Evolutionary conservation across 495 filamentous ascomycete species (phyloP).

Genomic region (Cryomyces antarcticus): DNA sequence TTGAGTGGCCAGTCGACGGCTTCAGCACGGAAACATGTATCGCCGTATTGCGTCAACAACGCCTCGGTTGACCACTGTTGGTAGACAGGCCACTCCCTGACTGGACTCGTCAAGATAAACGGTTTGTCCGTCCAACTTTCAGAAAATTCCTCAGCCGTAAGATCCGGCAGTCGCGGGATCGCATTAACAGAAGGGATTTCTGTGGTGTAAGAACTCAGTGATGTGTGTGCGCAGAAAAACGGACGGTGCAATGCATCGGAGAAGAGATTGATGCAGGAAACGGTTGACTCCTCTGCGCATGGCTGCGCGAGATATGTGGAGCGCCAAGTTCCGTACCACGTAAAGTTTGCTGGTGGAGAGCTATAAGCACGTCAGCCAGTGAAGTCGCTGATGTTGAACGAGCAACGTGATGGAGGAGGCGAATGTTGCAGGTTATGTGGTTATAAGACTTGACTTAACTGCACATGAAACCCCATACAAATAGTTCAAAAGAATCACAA

Average conservation of each 20-base stretch:
- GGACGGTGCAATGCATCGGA: constrained; percentile 83
- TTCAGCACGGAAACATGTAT: constrained; percentile 65
- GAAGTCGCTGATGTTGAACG: too few relatives aligned
- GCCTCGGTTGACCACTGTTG: constrained; percentile 48
- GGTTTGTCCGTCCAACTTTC: constrained; percentile 57
- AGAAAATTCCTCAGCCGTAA: constrained; percentile 55
- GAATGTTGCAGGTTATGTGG: too few relatives aligned
- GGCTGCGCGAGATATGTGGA: constrained; percentile 53
- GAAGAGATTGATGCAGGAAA: constrained; percentile 64
- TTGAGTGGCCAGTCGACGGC: constrained; percentile 78
- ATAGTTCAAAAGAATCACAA: too few relatives aligned
- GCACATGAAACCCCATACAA: too few relatives aligned
- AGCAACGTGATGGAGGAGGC: too few relatives aligned
- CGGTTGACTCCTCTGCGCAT: constrained; percentile 22
- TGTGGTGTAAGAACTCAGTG: constrained; percentile 39
- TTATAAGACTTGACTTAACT: too few relatives aligned
- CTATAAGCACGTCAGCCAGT: constrained; percentile 1
- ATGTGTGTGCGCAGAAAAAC: constrained; percentile 68
- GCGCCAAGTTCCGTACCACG: constrained; percentile 77
- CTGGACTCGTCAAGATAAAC: constrained; percentile 74
- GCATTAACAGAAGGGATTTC: constrained; percentile 55
- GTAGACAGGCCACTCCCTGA: constrained; percentile 67
- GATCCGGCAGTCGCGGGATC: constrained; percentile 46
- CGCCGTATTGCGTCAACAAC: constrained; percentile 40
- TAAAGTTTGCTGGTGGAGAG: constrained; percentile 24